Base-by-base conservation (phyloP, 2,329 filamentous ascomycete genomes). In the Thelonectria blattea region DNA sequence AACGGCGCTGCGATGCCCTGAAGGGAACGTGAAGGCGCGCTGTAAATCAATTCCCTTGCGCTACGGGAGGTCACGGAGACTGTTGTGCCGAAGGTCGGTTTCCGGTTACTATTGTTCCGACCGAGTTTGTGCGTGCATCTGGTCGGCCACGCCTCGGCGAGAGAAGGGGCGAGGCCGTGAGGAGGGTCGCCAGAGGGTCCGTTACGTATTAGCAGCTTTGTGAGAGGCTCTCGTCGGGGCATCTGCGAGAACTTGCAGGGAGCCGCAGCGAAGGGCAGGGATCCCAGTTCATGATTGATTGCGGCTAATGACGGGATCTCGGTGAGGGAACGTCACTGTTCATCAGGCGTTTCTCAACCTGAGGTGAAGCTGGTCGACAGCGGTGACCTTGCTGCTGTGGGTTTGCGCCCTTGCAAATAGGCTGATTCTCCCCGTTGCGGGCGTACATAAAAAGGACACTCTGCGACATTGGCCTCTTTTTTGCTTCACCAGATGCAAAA, bases 31-130 rank as follows among this genome's bases (percentile, higher is more conserved):
- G n/a, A n/a, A n/a, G n/a, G 41, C 64, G 52, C 61, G 30, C 47
- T 46, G 58, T 52, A 48, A 42, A 39, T 47, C 17, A 56, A 61
- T 60, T 57, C 54, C 52, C 61, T 65, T 61, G 57, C 64, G 63
- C 67, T 70, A 71, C 69, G 69, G 69, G 68, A 65, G 69, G 60
- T 65, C 66, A 68, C 69, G 69, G 69, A 67, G 66, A 63, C 47
- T 61, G 65, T 55, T 65, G 52, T 66, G 61, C 69, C 68, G 68
- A 68, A 60, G 57, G 52, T 52, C 55, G 49, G 43, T 41, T 52
- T 5, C 17, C 65, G 69, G 69, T 34, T 61, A 46, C 53, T 68
- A 61, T 56, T 71, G 62, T 62, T 71, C 69, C 68, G 68, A 56
- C 20, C 54, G 61, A 24, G 22, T 24, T 51, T 64, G 57, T 61